A percentile compares a stretch with the other conserved stretches of the same genome.
Conservation (phyloP, 1,284 basidiomycete species). For the Meira nashicola region DNA sequence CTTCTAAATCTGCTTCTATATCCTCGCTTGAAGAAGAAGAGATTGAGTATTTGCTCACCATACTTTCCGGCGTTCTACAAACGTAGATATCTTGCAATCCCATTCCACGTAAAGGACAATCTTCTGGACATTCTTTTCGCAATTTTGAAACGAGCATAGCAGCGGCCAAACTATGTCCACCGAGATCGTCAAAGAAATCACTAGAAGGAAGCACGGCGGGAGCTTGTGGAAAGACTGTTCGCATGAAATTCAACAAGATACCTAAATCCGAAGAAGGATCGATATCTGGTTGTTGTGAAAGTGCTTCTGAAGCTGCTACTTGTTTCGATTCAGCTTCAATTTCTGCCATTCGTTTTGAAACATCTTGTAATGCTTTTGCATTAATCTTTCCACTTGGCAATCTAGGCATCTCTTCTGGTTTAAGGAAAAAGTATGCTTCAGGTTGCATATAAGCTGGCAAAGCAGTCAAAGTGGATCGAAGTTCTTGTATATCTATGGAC, state of each 20-base stretch:
- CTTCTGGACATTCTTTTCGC: not conserved
- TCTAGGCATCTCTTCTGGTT: slow-evolving; percentile 15
- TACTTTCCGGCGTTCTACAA: slow-evolving; percentile 6
- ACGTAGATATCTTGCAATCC: slow-evolving; percentile 15
- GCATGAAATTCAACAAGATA: slow-evolving; percentile 1
- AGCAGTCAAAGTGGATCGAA: not conserved
- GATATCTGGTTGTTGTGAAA: not conserved
- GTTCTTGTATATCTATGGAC: not conserved
- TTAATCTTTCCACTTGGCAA: slow-evolving; percentile 17
- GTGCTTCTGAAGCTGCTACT: slow-evolving; percentile 2
- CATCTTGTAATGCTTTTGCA: slow-evolving; percentile 13
- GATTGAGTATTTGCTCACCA: slow-evolving; percentile 7
- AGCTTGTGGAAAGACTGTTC: slow-evolving; percentile 13
- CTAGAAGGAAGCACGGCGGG: not conserved
- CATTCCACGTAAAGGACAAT: slow-evolving; percentile 6
- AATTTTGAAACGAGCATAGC: slow-evolving; percentile 14
- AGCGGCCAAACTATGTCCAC: slow-evolving; percentile 12
- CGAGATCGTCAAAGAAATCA: slow-evolving; percentile 18
- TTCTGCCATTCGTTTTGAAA: slow-evolving; percentile 3
- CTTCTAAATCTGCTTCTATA: not conserved
- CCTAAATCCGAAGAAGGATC: slow-evolving; percentile 1
- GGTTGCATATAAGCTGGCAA: slow-evolving; percentile 15
- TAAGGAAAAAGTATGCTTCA: slow-evolving; percentile 8
- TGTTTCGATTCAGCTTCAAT: not conserved
- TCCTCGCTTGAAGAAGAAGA: not conserved